A percentile compares a stretch with the other conserved stretches of the same genome.
Evolutionary conservation across 805 yeast species (phyloP).

Genomic region (Saccharomycopsis microspora): DNA sequence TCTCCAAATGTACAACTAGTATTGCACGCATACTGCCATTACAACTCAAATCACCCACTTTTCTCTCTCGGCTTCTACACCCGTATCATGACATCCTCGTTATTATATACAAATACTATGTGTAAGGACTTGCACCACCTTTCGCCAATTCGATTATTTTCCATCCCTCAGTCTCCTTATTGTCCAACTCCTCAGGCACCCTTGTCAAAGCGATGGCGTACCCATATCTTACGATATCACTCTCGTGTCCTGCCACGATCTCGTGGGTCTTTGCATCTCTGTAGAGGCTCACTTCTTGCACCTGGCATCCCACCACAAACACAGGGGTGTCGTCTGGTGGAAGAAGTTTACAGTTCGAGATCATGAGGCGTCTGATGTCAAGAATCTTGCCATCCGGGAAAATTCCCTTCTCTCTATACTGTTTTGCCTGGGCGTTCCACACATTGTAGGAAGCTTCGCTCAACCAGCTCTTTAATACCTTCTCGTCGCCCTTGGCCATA

Average conservation of each 20-base stretch:
- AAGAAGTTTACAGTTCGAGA: slow-evolving; percentile 74
- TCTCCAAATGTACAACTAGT: too few relatives aligned
- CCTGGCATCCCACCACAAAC: slow-evolving; percentile 86
- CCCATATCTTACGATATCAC: slow-evolving; percentile 83
- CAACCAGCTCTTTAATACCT: slow-evolving; percentile 77
- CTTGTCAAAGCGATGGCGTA: slow-evolving; percentile 95
- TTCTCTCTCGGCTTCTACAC: background rate
- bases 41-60: background rate
- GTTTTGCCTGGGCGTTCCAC: slow-evolving; percentile 88
- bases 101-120: background rate
- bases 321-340: slow-evolving; percentile 92
- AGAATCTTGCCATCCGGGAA: slow-evolving; percentile 85
- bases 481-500: slow-evolving; percentile 82
- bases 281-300: slow-evolving; percentile 87
- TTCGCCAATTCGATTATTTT: slow-evolving; percentile 87
- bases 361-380: slow-evolving; percentile 92
- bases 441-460: slow-evolving; percentile 96
- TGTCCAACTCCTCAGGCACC: slow-evolving; percentile 82
- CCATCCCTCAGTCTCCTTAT: slow-evolving; percentile 95
- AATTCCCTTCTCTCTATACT: slow-evolving; percentile 80
- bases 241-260: slow-evolving; percentile 92
- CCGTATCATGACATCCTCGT: background rate
- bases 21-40: background rate
- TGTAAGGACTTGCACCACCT: slow-evolving; percentile 30
- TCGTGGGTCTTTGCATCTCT: slow-evolving; percentile 88